Conservation (phyloP, 306 rosid species). For the Cucurbita argyrosperma region DNA sequence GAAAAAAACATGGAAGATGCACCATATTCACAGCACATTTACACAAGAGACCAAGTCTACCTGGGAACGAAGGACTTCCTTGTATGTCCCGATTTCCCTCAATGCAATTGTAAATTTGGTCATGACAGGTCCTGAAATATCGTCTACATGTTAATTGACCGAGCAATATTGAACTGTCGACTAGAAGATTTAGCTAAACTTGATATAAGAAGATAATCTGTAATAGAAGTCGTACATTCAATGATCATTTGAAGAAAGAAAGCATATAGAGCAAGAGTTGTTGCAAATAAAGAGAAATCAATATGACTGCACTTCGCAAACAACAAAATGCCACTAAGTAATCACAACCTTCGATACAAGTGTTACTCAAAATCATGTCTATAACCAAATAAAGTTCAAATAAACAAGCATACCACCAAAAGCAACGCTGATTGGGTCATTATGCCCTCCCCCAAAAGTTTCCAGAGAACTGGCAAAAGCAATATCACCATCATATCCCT, state of each 20-base stretch:
- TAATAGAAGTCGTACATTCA: background rate
- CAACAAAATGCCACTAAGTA: background rate
- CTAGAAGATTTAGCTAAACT: background rate
- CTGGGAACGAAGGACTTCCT: slow-evolving; percentile 99
- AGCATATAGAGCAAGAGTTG: background rate
- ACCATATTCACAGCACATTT: background rate
- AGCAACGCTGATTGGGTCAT: slow-evolving; percentile 98
- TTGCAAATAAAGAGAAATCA: background rate
- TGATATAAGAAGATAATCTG: background rate
- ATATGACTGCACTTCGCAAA: background rate
- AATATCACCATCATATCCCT: slow-evolving; percentile 95
- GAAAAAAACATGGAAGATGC: background rate
- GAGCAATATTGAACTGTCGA: background rate
- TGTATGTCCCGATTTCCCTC: slow-evolving; percentile 98
- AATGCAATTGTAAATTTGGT: slow-evolving; percentile 94
- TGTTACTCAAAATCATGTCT: background rate
- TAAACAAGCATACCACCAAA: slow-evolving; percentile 62
- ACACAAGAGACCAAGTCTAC: slow-evolving; percentile 15
- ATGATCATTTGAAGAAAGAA: background rate
- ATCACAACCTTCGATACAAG: background rate
- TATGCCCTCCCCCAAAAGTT: slow-evolving; percentile 96
- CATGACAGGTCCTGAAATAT: slow-evolving; percentile 82
- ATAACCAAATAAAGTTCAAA: background rate
- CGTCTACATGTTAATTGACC: background rate
- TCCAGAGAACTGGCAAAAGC: slow-evolving; percentile 98